These are phyloP conservation scores for Pleodorina starrii DNA, from an alignment of 139 green algal species.

Conservation along the genomic window DNA sequence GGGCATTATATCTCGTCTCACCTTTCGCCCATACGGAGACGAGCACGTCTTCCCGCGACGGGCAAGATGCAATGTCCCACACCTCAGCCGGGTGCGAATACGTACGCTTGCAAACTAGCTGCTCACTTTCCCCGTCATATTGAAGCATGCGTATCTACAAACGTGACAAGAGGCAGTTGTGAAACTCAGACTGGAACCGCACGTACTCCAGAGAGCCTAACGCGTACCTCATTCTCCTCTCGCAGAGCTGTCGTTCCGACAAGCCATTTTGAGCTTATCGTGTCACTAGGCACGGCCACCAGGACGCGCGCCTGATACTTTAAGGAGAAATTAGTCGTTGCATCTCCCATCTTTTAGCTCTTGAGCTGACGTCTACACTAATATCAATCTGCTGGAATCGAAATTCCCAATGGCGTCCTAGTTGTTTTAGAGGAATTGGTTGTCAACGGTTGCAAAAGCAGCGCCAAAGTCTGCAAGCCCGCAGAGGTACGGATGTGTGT, in stretches of 20 bases:
- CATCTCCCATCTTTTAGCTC: constrained; percentile 13
- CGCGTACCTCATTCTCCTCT: constrained; percentile 82
- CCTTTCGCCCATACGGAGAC: constrained; percentile 79
- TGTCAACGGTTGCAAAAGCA: too few species aligned
- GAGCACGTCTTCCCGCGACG: constrained; percentile 50
- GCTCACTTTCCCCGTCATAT: constrained; percentile 75
- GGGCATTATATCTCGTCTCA: constrained; percentile 31
- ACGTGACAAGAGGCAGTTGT: too few species aligned
- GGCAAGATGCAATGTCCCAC: constrained; percentile 76
- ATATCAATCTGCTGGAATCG: too few species aligned
- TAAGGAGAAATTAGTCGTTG: neutral
- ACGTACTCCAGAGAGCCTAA: too few species aligned
- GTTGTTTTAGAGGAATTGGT: too few species aligned
- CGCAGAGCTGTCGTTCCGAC: constrained; percentile 78
- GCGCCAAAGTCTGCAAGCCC: too few species aligned
- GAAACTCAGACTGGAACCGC: too few species aligned
- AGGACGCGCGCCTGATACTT: constrained; percentile 69
- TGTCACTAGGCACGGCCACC: constrained; percentile 50
- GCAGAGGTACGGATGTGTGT: too few species aligned
- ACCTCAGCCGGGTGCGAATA: constrained; percentile 76
- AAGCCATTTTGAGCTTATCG: constrained; percentile 68
- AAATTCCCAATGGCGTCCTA: too few species aligned
- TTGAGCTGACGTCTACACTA: too few species aligned
- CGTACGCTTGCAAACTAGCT: constrained; percentile 50
- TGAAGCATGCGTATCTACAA: constrained; percentile 78